phyloP scores from a whole-genome alignment of 1,139 yeast species.

The Saccharomyces hybrid region DNA sequence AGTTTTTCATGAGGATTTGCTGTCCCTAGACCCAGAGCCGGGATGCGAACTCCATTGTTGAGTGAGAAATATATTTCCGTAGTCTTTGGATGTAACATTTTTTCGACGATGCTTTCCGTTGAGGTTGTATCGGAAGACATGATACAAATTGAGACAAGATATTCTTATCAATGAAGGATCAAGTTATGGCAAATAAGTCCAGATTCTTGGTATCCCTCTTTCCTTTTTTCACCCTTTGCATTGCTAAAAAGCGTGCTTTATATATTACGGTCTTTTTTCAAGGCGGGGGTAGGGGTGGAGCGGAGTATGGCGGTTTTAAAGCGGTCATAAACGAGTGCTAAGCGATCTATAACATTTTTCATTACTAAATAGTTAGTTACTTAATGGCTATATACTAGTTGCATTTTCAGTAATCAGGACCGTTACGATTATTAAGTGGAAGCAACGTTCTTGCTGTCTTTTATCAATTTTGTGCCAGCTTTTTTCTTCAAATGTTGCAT shows the following conservation, averaged over 20 bases:
- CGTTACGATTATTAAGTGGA: not conserved
- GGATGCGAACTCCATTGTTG: constrained; percentile 48
- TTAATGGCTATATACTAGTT: not conserved
- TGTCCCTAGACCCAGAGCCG: constrained; percentile 57
- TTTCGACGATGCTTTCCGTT: not conserved
- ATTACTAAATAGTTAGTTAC: not conserved
- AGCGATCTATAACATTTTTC: not conserved
- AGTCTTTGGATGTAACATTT: constrained; percentile 25
- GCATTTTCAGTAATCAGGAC: not conserved
- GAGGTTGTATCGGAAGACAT: not conserved
- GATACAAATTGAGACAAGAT: not conserved
- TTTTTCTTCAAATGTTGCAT: not conserved
- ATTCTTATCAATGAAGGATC: not conserved
- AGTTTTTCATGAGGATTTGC: constrained; percentile 38
- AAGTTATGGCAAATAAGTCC: not conserved
- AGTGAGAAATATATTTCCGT: constrained; percentile 34
- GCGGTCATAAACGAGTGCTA: not conserved
- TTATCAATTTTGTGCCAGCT: not conserved
- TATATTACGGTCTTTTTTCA: not conserved
- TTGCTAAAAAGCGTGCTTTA: not conserved
- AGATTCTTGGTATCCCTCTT: not conserved
- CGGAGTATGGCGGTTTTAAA: not conserved
- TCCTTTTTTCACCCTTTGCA: not conserved
- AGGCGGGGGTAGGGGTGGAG: not conserved
- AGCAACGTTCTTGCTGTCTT: not conserved